Percentiles rank a stretch among this genome's conserved stretches.
Conservation (phyloP, 2,329 filamentous ascomycete species). For the Xylariaceae sp. region DNA sequence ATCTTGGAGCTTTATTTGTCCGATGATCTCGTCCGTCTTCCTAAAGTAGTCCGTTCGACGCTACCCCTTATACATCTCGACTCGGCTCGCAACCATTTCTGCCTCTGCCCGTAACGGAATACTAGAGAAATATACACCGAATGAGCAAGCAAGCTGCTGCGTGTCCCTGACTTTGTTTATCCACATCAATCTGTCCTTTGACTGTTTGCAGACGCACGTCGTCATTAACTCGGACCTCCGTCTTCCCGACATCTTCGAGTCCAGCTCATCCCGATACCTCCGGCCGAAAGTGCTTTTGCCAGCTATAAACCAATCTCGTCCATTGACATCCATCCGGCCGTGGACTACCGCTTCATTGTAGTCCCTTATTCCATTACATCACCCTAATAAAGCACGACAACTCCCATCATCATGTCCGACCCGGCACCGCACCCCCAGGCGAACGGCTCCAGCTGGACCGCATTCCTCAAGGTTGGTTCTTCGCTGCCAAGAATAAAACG, state of each 20-base stretch:
- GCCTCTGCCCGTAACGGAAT: neutral
- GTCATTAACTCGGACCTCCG: neutral
- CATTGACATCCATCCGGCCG: too few species aligned
- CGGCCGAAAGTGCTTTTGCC: neutral
- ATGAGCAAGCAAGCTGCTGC: neutral
- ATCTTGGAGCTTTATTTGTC: neutral
- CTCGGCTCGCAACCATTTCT: neutral
- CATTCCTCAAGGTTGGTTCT: conserved; percentile 32
- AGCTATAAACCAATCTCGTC: neutral
- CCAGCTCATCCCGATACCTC: neutral
- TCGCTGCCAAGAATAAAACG: neutral
- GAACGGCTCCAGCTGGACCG: conserved; percentile 30
- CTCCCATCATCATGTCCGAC: conserved; percentile 25
- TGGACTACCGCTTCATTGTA: too few species aligned
- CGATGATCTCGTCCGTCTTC: neutral
- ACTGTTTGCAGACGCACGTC: neutral
- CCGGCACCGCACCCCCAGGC: conserved; percentile 29
- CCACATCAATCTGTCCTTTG: too few species aligned
- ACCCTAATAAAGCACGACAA: neutral
- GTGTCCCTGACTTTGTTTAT: neutral
- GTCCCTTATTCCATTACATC: neutral
- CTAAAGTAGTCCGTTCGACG: neutral
- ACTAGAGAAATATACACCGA: neutral
- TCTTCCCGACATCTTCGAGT: neutral
- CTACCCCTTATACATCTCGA: neutral